Evolutionary conservation across 345 rosid genomes (phyloP).

Genomic region (Corymbia maculata): DNA sequence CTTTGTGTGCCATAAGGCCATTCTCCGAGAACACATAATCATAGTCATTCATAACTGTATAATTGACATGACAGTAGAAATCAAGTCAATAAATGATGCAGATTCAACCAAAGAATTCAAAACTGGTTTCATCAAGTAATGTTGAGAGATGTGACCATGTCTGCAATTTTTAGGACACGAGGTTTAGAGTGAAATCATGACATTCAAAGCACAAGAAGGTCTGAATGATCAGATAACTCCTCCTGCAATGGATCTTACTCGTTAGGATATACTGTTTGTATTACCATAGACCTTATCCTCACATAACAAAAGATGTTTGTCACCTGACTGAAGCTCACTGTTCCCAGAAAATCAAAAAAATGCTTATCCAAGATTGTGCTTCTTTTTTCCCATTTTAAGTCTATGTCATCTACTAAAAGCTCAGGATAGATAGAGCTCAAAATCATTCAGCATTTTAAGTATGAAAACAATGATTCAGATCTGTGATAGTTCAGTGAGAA

Average conservation of each 20-base stretch:
- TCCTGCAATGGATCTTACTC: background rate
- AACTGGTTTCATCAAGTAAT: background rate
- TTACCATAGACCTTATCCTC: background rate
- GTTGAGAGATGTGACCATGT: background rate
- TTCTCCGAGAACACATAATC: slow-evolving; percentile 95
- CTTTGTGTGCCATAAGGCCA: slow-evolving; percentile 94
- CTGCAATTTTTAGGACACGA: background rate
- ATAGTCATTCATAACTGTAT: slow-evolving; percentile 72
- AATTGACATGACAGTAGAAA: background rate
- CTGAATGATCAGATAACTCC: background rate
- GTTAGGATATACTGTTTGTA: background rate
- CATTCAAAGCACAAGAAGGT: background rate
- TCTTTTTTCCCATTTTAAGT: background rate
- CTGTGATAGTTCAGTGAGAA: background rate
- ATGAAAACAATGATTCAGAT: background rate
- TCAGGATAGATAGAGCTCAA: background rate
- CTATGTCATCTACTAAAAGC: background rate
- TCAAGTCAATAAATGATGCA: background rate
- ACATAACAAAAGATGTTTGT: background rate
- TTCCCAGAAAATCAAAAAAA: background rate
- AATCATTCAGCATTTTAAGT: background rate
- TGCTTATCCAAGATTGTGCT: background rate
- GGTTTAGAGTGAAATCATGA: background rate
- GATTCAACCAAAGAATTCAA: background rate
- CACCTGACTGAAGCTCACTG: background rate